Percentiles rank a stretch among this genome's conserved stretches.
Conservation (phyloP, 2,329 filamentous ascomycete genomes). For the Trichoderma sp. region DNA sequence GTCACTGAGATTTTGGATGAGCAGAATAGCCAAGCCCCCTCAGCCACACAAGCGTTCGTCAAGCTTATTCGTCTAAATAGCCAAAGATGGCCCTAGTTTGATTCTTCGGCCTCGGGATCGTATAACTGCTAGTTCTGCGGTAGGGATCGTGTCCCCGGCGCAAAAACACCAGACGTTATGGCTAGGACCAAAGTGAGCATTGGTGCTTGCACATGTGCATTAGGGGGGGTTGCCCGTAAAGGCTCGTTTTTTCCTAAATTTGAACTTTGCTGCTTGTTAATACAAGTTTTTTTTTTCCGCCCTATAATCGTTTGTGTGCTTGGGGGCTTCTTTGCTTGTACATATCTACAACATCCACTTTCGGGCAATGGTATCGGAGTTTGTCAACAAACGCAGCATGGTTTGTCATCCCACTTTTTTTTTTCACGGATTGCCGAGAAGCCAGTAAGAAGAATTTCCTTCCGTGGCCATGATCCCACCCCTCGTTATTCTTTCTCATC, state of each 20-base stretch:
- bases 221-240: not conserved
- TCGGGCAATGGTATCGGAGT: conserved; percentile 16
- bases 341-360: not conserved
- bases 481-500: not conserved
- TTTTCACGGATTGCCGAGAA: not conserved
- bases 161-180: not conserved
- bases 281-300: not conserved
- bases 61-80: not conserved
- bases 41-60: conserved; percentile 9
- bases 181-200: not conserved
- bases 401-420: conserved; percentile 12
- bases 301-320: not conserved
- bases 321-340: not conserved
- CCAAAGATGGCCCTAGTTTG: not conserved
- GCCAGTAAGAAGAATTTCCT: not conserved
- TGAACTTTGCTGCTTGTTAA: not conserved
- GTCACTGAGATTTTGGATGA: not conserved
- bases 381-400: conserved; percentile 12
- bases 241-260: not conserved
- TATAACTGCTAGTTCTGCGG: not conserved
- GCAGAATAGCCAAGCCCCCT: not conserved
- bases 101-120: not conserved
- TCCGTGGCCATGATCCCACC: not conserved
- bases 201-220: not conserved
- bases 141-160: not conserved